phyloP scores from a whole-genome alignment of 371 early-diverging fungal genomes.

The Haplosporangium sp. region DNA sequence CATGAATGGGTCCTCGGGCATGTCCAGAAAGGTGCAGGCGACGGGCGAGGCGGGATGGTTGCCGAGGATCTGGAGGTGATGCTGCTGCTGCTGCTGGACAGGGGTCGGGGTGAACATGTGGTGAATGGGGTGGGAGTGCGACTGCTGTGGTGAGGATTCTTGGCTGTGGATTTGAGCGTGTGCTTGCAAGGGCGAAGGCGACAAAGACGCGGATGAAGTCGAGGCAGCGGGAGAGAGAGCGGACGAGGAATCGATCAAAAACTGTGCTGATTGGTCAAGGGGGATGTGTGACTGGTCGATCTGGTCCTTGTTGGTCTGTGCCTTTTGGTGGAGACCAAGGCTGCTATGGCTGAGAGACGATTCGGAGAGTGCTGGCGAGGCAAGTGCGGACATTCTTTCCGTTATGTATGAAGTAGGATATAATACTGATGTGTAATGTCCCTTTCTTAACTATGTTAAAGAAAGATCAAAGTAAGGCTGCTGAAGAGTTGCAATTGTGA shows the following conservation, averaged over 20 bases:
- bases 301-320: slow-evolving; percentile 49
- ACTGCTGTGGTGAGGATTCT: not conserved
- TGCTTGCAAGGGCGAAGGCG: slow-evolving; percentile 15
- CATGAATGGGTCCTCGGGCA: slow-evolving; percentile 51
- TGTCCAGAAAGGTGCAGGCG: slow-evolving; percentile 41
- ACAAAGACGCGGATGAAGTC: slow-evolving; percentile 19
- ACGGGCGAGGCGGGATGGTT: slow-evolving; percentile 50
- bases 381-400: slow-evolving; percentile 47
- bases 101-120: slow-evolving; percentile 18
- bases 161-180: slow-evolving; percentile 14
- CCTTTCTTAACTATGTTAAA: not conserved
- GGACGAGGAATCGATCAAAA: slow-evolving; percentile 10
- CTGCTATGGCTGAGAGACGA: slow-evolving; percentile 16
- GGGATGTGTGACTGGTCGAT: slow-evolving; percentile 26
- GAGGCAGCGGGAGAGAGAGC: slow-evolving; percentile 40
- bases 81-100: slow-evolving; percentile 19
- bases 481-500: too few relatives aligned
- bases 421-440: slow-evolving; percentile 2
- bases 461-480: not conserved
- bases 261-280: slow-evolving; percentile 10
- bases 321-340: slow-evolving; percentile 22
- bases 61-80: slow-evolving; percentile 53
- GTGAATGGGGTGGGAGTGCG: slow-evolving; percentile 17
- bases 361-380: slow-evolving; percentile 43
- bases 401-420: not conserved